phyloP scores from a whole-genome alignment of 2,329 filamentous ascomycete species.

The Pseudocercospora fijiensis region DNA sequence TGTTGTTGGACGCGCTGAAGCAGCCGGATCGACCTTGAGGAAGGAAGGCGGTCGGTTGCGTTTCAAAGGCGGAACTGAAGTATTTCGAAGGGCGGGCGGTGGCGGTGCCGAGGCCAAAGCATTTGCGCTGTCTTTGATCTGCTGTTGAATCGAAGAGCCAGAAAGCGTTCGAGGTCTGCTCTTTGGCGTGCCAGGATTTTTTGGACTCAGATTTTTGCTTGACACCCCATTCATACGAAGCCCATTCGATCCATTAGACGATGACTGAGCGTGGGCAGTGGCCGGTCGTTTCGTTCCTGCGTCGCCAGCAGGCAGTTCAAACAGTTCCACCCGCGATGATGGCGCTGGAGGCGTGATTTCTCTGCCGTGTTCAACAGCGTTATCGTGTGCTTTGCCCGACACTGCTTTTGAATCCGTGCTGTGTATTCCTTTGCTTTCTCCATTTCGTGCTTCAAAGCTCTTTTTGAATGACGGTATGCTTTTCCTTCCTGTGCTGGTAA shows the following conservation, averaged over 20 bases:
- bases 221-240: slow-evolving; percentile 38
- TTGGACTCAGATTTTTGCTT: slow-evolving; percentile 8
- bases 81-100: slow-evolving; percentile 1
- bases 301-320: slow-evolving; percentile 29
- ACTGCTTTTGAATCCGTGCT: background rate
- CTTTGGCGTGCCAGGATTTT: slow-evolving; percentile 17
- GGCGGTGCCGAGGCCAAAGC: slow-evolving; percentile 2
- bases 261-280: slow-evolving; percentile 26
- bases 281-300: slow-evolving; percentile 27
- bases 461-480: slow-evolving; percentile 32
- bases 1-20: slow-evolving; percentile 2
- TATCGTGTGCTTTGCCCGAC: background rate
- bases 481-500: slow-evolving; percentile 32
- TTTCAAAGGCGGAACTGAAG: slow-evolving; percentile 8
- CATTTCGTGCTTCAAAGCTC: slow-evolving; percentile 23
- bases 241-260: slow-evolving; percentile 30
- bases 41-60: slow-evolving; percentile 22
- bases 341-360: slow-evolving; percentile 4
- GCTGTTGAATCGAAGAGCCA: slow-evolving; percentile 18
- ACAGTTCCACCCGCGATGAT: slow-evolving; percentile 23
- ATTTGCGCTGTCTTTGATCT: slow-evolving; percentile 9
- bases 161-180: slow-evolving; percentile 33
- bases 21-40: slow-evolving; percentile 20
- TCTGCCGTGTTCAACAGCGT: background rate
- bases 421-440: slow-evolving; percentile 1